These are phyloP conservation scores for Barnettozyma vustinii DNA, from an alignment of 805 yeast genomes.

Conservation along the genomic window DNA sequence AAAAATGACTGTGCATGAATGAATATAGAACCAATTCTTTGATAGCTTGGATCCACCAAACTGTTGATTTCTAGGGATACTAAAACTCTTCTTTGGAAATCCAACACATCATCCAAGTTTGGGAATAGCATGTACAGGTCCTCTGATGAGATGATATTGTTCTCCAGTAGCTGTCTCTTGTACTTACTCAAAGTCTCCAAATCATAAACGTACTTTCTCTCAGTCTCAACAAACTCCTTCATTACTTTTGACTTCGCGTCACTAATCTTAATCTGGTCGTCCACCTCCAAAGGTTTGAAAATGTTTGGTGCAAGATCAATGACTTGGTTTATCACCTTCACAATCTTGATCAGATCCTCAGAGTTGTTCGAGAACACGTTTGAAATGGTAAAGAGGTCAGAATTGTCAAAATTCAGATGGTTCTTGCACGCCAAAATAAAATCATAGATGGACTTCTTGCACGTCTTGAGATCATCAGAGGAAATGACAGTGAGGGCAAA, in stretches of 20 bases:
- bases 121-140: constrained; percentile 81
- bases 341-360: constrained; percentile 67
- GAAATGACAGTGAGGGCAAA: constrained; percentile 58
- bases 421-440: constrained; percentile 82
- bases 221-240: constrained; percentile 81
- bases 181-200: constrained; percentile 68
- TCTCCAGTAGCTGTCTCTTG: constrained; percentile 57
- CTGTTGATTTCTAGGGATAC: constrained; percentile 88
- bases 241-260: constrained; percentile 74
- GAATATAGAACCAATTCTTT: constrained; percentile 85
- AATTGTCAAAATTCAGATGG: constrained; percentile 69
- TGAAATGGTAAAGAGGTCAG: constrained; percentile 82
- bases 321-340: constrained; percentile 64
- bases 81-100: constrained; percentile 85
- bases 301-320: constrained; percentile 46
- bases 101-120: constrained; percentile 73
- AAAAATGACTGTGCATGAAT: constrained; percentile 82
- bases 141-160: constrained; percentile 70
- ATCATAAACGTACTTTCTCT: constrained; percentile 89
- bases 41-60: constrained; percentile 63
- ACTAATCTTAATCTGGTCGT: constrained; percentile 27
- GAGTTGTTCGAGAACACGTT: constrained; percentile 83
- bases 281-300: constrained; percentile 29
- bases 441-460: constrained; percentile 86
- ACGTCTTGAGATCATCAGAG: constrained; percentile 75